Evolutionary conservation across 371 early-diverging fungal genomes (phyloP).

Genomic region (Saksenaea oblongispora): DNA sequence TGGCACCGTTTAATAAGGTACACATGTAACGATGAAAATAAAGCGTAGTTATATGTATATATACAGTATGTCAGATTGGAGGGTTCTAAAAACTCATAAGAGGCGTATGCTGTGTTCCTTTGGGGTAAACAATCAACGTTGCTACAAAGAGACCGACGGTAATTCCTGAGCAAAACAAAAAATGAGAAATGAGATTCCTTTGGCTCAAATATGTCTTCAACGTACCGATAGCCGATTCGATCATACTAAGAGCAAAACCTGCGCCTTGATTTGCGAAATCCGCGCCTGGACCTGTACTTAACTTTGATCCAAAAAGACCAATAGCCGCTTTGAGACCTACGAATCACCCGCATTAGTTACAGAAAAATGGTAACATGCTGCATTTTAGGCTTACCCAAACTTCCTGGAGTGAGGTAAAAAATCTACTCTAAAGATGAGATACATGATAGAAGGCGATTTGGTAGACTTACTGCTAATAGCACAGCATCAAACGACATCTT

Average conservation of each 20-base stretch:
- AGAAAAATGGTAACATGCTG: background rate
- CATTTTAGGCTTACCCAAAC: constrained; percentile 37
- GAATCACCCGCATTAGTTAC: background rate
- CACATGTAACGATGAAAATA: background rate
- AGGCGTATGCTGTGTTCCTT: constrained; percentile 55
- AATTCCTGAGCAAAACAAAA: constrained; percentile 31
- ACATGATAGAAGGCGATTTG: background rate
- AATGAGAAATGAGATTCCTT: background rate
- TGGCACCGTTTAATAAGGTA: too few species aligned
- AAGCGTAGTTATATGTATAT: background rate
- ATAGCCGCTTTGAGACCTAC: constrained; percentile 46
- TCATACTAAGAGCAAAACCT: constrained; percentile 49
- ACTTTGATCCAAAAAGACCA: constrained; percentile 35
- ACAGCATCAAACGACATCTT: constrained; percentile 60
- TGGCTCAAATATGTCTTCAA: background rate
- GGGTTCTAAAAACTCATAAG: constrained; percentile 57
- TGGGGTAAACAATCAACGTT: constrained; percentile 57
- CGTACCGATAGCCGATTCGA: constrained; percentile 32
- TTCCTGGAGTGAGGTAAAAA: constrained; percentile 61
- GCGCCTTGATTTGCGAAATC: constrained; percentile 41
- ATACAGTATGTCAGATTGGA: background rate
- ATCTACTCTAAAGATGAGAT: constrained; percentile 9
- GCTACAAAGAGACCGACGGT: constrained; percentile 60
- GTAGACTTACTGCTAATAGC: constrained; percentile 44
- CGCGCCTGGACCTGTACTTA: too few species aligned